Percentiles rank a stretch among this genome's conserved stretches.
phyloP scores from a whole-genome alignment of 768 basidiomycete species.

The Strobilomyces echinocephalus region DNA sequence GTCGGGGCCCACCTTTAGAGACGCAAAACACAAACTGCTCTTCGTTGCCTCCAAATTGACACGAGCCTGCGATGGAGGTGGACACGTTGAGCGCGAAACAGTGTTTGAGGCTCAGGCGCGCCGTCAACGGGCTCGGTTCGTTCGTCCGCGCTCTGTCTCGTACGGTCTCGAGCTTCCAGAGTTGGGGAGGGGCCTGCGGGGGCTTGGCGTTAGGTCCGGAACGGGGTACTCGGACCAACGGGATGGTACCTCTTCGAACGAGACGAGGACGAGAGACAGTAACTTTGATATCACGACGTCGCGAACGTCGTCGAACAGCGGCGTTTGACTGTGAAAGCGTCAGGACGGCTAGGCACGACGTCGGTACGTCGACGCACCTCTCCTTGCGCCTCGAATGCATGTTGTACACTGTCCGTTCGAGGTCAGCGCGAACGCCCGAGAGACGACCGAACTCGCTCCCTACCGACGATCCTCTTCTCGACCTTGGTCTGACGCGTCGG shows the following conservation, averaged over 20 bases:
- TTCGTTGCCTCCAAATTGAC: conserved; percentile 74
- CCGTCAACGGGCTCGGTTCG: conserved; percentile 9
- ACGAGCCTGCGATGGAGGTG: conserved; percentile 73
- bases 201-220: background rate
- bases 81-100: conserved; percentile 60
- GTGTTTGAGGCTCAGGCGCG: conserved; percentile 43
- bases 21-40: conserved; percentile 78
- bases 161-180: conserved; percentile 66
- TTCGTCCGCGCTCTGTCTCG: conserved; percentile 43
- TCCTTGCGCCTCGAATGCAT: conserved; percentile 42
- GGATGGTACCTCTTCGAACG: conserved; percentile 25
- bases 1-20: conserved; percentile 53
- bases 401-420: conserved; percentile 39
- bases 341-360: background rate
- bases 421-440: conserved; percentile 2
- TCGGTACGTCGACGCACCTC: conserved; percentile 30
- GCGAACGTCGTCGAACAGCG: conserved; percentile 49
- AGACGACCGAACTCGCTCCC: conserved; percentile 2
- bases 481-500: conserved; percentile 43
- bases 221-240: background rate
- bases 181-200: conserved; percentile 60
- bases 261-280: conserved; percentile 40
- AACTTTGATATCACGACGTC: conserved; percentile 44
- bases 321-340: conserved; percentile 40
- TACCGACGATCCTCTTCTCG: conserved; percentile 41